These are phyloP conservation scores for Ascochyta lentis DNA, from an alignment of 2,329 filamentous ascomycete genomes.

Conservation along the genomic window DNA sequence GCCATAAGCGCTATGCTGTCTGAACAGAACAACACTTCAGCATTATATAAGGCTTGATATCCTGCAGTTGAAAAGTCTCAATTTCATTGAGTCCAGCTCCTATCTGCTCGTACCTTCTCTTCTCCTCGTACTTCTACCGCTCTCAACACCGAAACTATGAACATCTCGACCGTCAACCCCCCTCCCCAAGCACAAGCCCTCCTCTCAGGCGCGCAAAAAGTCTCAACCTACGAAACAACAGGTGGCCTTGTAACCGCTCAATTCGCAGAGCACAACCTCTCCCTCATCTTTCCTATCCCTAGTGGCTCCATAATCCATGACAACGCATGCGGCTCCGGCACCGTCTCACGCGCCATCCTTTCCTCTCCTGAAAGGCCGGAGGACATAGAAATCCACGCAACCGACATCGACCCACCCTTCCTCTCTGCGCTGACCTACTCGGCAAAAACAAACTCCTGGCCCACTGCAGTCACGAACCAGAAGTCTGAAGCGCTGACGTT, in stretches of 20 bases:
- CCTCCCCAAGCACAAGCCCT: slow-evolving; percentile 35
- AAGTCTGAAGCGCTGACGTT: slow-evolving; percentile 27
- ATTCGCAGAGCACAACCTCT: slow-evolving; percentile 37
- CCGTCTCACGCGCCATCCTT: slow-evolving; percentile 36
- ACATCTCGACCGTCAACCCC: slow-evolving; percentile 18
- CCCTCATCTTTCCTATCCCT: slow-evolving; percentile 34
- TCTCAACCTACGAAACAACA: slow-evolving; percentile 38
- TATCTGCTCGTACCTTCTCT: neutral
- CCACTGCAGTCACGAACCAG: slow-evolving; percentile 29
- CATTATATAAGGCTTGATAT: neutral
- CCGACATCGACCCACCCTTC: slow-evolving; percentile 40
- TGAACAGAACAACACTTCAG: neutral
- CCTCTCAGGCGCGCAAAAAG: slow-evolving; percentile 31
- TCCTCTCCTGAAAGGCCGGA: neutral
- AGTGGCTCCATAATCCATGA: slow-evolving; percentile 41
- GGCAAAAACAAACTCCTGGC: slow-evolving; percentile 29
- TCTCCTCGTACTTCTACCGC: neutral
- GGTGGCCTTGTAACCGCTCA: slow-evolving; percentile 36
- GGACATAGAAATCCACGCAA: slow-evolving; percentile 37
- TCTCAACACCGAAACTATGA: slow-evolving; percentile 17
- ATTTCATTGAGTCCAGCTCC: neutral
- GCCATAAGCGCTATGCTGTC: slow-evolving; percentile 10
- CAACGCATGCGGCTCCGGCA: slow-evolving; percentile 44
- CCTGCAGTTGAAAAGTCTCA: neutral
- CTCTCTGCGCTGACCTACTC: slow-evolving; percentile 26